Evolutionary conservation across 1,284 basidiomycete genomes (phyloP), one percentile per base, ranked within the genome.

Genomic region (Heterobasidion parviporum): DNA sequence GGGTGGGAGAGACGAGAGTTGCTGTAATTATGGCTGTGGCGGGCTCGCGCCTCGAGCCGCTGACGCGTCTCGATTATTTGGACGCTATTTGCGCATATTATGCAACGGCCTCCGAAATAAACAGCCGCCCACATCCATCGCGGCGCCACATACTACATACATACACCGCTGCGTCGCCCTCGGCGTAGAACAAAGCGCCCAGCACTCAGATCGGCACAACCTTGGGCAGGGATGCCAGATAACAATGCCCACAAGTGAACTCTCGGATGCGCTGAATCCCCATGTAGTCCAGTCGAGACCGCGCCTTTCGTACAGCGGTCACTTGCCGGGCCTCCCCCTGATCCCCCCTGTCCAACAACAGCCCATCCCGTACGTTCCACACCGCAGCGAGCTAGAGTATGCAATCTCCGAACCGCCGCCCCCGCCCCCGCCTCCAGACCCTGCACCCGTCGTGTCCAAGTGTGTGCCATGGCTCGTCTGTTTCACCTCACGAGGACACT

Each of bases 231-330:
- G 26, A 26, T 26, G 26, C 26, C 26, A 26, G 26, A 26, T 26
- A 26, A 26, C 38, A 41, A 72, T 73, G 72, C 66, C 80, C 61
- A 78, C 81, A 60, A 89, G 85, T 71, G 85, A 88, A 68, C 80
- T 89, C 55, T 84, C 82, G 3, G 82, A 89, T 66, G 87, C 87
- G 18, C 81, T 89, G 62, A 89, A 89, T 66, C 86, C 85, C 8
- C 73, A 80, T 62, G 74, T 78, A 58, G 75, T 72, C 53, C 78
- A 80, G 56, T 35, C 49, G n/a, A 26, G 54, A 32, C 61, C 72
- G n/a, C 68, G 75, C 58, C 48, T 38, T 52, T 32, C 52, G 34
- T 18, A 59, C 69, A 57, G 63, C 61, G 54, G 62, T 61, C 55
- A 59, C 55, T 34, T 43, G 16, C 38, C 59, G 26, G 26, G 26